Conservation (phyloP, 768 basidiomycete genomes). For the Naematelia aurantialba region DNA sequence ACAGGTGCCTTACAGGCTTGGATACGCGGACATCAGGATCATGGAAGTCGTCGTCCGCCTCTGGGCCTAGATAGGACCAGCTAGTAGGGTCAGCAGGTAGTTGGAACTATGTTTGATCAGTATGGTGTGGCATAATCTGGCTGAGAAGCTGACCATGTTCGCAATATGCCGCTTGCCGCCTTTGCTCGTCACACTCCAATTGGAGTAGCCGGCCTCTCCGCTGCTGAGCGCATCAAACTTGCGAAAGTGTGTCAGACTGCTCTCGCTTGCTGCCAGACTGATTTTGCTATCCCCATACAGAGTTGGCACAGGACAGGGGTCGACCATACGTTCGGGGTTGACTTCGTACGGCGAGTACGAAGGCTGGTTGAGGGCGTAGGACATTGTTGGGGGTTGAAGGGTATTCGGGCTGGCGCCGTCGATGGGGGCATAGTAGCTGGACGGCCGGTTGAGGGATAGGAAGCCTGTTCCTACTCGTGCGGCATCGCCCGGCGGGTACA, state of each 20-base stretch:
- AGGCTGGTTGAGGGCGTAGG: conserved; percentile 27
- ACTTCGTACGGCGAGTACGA: conserved; percentile 32
- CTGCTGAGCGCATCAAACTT: conserved; percentile 25
- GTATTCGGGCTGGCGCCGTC: conserved; percentile 13
- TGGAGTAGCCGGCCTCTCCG: conserved; percentile 21
- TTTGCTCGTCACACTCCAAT: conserved; percentile 41
- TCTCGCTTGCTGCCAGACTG: conserved; percentile 32
- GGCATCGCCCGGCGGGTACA: conserved; percentile 14
- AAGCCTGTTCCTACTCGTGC: conserved; percentile 1
- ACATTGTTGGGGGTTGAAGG: conserved; percentile 35
- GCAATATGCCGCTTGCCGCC: conserved; percentile 35
- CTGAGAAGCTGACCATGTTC: conserved; percentile 31
- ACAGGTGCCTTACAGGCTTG: conserved; percentile 17
- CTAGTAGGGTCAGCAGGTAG: conserved; percentile 43
- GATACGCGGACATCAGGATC: conserved; percentile 33
- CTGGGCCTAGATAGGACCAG: conserved; percentile 44
- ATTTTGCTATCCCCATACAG: conserved; percentile 28
- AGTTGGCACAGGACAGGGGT: conserved; percentile 23
- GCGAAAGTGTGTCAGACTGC: conserved; percentile 34
- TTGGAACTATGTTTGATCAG: conserved; percentile 25
- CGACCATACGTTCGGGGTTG: background rate
- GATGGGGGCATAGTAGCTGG: conserved; percentile 2
- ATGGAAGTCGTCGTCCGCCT: conserved; percentile 48
- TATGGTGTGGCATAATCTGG: background rate
- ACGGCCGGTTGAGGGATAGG: conserved; percentile 19